A percentile compares a stretch with the other conserved stretches of the same genome.
Evolutionary conservation across 2,329 filamentous ascomycete species (phyloP).

Genomic region (Botrytis sinoallii): DNA sequence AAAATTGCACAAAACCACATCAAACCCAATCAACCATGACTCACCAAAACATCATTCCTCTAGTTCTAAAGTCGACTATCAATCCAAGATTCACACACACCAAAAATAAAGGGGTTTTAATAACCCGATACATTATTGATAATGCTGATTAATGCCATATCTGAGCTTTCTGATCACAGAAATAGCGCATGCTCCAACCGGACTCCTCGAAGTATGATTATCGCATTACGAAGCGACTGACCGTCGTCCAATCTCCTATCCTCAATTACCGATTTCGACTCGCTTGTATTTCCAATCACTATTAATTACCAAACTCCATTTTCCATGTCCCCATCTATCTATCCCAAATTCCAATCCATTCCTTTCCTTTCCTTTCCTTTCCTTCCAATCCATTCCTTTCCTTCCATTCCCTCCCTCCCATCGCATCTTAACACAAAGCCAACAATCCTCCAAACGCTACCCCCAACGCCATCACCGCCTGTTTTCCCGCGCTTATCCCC

Average conservation of each 20-base stretch:
- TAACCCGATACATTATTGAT: not conserved
- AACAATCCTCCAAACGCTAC: not conserved
- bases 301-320: not conserved
- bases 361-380: too few relatives aligned
- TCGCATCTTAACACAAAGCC: not conserved
- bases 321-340: not conserved
- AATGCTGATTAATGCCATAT: not conserved
- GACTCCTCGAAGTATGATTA: not conserved
- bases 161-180: not conserved
- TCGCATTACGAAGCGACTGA: not conserved
- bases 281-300: not conserved
- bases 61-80: not conserved
- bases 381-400: too few relatives aligned
- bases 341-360: not conserved
- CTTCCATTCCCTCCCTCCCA: not conserved
- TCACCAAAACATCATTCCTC: fast-evolving
- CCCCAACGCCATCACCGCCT: not conserved
- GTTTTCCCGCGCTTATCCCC: not conserved
- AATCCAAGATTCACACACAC: not conserved
- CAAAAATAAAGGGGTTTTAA: not conserved
- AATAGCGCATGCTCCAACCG: not conserved
- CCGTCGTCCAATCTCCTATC: not conserved
- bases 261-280: not conserved
- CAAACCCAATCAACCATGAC: not conserved
- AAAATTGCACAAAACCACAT: not conserved